Evolutionary conservation across 495 filamentous ascomycete genomes (phyloP), one percentile per base, ranked within the genome.

Genomic region (Lichenothelia convexa): DNA sequence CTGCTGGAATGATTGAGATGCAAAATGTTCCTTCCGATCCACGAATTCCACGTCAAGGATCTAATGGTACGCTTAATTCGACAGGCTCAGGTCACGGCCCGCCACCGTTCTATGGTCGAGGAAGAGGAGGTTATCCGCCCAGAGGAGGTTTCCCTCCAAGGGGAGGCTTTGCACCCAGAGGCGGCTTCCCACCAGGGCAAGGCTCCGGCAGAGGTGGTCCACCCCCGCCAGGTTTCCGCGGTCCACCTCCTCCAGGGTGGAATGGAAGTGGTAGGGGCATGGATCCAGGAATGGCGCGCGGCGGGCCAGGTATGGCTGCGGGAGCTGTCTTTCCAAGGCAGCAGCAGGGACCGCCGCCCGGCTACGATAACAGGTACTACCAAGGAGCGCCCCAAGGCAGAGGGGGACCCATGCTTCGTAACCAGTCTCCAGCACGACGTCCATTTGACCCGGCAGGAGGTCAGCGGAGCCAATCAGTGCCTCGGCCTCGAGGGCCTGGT

Each of bases 31-130:
- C n/a, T n/a, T n/a, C n/a, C n/a, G n/a, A n/a, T n/a, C n/a, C n/a
- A n/a, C n/a, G n/a, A n/a, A n/a, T n/a, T n/a, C n/a, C n/a, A 42
- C 60, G 66, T 39, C 71, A 73, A 27, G 73, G 75, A 39, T 48
- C 45, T 5, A 47, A 47, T 27, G 39, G 43, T 19, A 33, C 40
- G 11, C 27, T 54, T 12, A 41, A 40, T 18, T 50, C 52, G n/a
- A 42, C 39, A 16, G 16, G 42, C 15, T 44, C 42, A n/a, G 44
- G 44, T 39, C n/a, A n/a, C n/a, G 62, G 46, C 11, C 43, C 47
- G 17, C 50, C 49, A 4, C 40, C 34, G 38, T 45, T 39, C 15
- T 68, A 76, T 41, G 75, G 54, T 12, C 43, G 55, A 26, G 51
- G 56, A 30, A 40, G 58, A 38, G 55, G 51, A 23, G 51, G 54